phyloP scores from a whole-genome alignment of 1,284 basidiomycete genomes.

The Abortiporus biennis region DNA sequence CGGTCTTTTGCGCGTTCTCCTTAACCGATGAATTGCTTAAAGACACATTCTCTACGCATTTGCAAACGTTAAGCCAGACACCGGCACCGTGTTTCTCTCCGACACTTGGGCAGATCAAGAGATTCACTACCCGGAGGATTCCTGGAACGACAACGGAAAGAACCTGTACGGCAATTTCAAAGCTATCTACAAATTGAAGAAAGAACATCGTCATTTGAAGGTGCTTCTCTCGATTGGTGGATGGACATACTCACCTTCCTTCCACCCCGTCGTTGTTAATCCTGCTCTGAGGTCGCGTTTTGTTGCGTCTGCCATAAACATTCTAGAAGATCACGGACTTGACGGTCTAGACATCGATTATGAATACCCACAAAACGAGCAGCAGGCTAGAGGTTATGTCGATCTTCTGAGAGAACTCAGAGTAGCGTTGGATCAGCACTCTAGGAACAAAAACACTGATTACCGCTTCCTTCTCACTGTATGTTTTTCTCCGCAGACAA shows the following conservation, averaged over 20 bases:
- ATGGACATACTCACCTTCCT: conserved; percentile 82
- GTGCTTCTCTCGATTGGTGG: conserved; percentile 86
- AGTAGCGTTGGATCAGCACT: conserved; percentile 62
- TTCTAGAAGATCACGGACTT: conserved; percentile 69
- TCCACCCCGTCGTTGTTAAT: conserved; percentile 72
- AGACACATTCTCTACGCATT: conserved; percentile 87
- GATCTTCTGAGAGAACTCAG: conserved; percentile 68
- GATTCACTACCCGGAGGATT: conserved; percentile 81
- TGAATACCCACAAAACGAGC: conserved; percentile 73
- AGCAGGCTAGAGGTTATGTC: conserved; percentile 70
- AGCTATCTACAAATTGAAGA: conserved; percentile 86
- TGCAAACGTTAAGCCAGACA: conserved; percentile 77
- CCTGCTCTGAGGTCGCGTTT: conserved; percentile 65
- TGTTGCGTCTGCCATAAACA: conserved; percentile 68
- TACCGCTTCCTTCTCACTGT: conserved; percentile 76
- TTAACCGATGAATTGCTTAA: conserved; percentile 1
- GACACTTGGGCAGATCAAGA: conserved; percentile 93
- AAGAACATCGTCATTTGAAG: conserved; percentile 80
- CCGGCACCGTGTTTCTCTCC: conserved; percentile 83
- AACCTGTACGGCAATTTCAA: conserved; percentile 96
- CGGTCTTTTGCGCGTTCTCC: conserved; percentile 6
- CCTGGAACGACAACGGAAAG: conserved; percentile 80
- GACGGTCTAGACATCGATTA: conserved; percentile 82
- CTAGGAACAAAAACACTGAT: conserved; percentile 45
- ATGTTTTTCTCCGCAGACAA: conserved; percentile 22